Evolutionary conservation across 805 yeast genomes (phyloP), one percentile per base, ranked within the genome.

Genomic region (Blastobotrys peoriensis): DNA sequence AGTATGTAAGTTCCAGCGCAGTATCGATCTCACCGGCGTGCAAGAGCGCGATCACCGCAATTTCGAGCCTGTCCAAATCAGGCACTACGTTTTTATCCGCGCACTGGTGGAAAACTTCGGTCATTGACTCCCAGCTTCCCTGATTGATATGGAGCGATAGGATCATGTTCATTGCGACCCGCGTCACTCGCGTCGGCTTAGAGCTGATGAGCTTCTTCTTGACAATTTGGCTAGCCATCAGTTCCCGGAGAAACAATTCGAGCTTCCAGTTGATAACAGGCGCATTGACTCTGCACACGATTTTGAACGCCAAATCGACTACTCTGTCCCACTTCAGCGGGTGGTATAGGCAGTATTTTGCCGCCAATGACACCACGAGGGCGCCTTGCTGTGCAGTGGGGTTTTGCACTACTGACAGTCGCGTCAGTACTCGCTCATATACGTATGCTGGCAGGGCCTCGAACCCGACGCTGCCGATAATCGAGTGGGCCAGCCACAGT

Each of bases 1-100:
- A 36, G 41, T 53, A 49, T 38, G 58, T 50, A 5, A 56, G 43
- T 21, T 54, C 53, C 46, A 50, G 40, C 3, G 60, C 58, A 30
- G 54, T 50, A 15, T 57, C 66, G 13, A 48, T 45, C 38, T 63
- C 67, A 4, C 52, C 51, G 5, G 46, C 43, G 37, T 50, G 52
- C 30, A 57, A 49, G 6, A 61, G 51, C 2, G 56, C 41, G 2
- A 60, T 38, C 8, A 62, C 40, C 3, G 62, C 43, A 5, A 52
- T 37, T 47, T 63, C 66, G 23, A 58, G 47, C 4, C 57, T 25
- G 13, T 25, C 10, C 8, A 8, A 8, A 8, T 25, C 30, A 25
- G 13, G 30, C 40, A 4, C 45, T 46, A 36, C 52, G 52, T 3
- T 50, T 38, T n/a, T 51, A 37, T 27, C 17, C n/a, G 18, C 38